Evolutionary conservation across 2,329 filamentous ascomycete species (phyloP).

Genomic region (Zasmidium cellare): DNA sequence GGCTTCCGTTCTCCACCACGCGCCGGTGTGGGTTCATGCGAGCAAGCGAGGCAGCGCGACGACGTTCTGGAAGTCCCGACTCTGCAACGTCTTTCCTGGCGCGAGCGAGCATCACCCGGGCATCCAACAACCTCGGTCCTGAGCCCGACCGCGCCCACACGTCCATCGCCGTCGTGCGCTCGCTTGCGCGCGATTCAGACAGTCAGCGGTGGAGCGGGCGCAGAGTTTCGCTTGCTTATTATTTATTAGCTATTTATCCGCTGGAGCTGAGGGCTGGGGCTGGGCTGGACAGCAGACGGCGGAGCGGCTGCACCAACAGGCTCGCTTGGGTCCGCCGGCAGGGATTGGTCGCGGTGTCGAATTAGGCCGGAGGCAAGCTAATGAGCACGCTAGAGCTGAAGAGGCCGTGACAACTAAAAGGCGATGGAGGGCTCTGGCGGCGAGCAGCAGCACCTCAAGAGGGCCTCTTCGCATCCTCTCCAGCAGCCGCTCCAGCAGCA

Average conservation of each 20-base stretch:
- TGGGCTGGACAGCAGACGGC: not conserved
- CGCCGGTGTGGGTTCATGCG: not conserved
- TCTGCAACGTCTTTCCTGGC: no score
- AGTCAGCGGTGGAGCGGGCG: not conserved
- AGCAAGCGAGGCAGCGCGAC: not conserved
- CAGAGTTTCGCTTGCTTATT: not conserved
- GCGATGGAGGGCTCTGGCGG: conserved; percentile 1
- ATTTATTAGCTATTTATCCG: not conserved
- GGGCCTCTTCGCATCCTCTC: conserved; percentile 3
- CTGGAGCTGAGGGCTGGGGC: not conserved
- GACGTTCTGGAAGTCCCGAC: not conserved
- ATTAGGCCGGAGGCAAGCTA: not conserved
- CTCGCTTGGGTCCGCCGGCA: not conserved
- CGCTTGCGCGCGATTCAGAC: not conserved
- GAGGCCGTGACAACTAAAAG: not conserved
- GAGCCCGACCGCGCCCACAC: no score
- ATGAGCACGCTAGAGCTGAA: conserved; percentile 1
- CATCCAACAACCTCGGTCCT: no score
- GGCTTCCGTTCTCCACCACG: not conserved
- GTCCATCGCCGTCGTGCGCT: not conserved
- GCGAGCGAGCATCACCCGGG: no score
- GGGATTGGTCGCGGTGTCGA: not conserved
- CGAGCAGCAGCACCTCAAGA: not conserved
- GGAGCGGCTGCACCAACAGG: not conserved
- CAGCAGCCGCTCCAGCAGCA: not conserved